Evolutionary conservation across 148 eudicot genomes (phyloP).

Genomic region (Gaultheria prostrata): DNA sequence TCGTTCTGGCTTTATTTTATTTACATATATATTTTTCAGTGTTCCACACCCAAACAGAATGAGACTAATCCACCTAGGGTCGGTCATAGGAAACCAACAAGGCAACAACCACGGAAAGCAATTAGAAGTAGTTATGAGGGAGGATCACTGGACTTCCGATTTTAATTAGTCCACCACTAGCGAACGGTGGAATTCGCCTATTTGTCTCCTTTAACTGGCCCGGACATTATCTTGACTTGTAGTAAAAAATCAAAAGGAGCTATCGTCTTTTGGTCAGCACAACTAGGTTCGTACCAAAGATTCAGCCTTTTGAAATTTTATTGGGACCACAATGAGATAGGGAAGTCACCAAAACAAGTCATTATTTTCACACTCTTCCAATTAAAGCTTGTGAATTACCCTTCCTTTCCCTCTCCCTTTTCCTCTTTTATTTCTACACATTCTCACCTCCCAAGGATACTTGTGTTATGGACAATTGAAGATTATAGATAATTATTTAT

Average conservation of each 20-base stretch:
- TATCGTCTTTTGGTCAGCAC: background rate
- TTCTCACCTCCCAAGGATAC: constrained; percentile 11
- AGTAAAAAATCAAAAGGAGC: background rate
- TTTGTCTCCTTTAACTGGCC: too few relatives aligned
- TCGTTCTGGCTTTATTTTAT: too few relatives aligned
- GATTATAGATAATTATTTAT: background rate
- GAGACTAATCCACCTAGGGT: too few relatives aligned
- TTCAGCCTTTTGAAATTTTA: background rate
- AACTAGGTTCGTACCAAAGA: background rate
- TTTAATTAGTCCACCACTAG: too few relatives aligned
- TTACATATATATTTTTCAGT: too few relatives aligned
- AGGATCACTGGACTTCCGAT: too few relatives aligned
- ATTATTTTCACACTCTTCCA: background rate
- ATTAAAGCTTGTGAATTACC: background rate
- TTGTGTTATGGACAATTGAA: background rate
- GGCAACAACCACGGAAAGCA: too few relatives aligned
- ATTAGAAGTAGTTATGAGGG: too few relatives aligned
- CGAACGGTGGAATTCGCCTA: too few relatives aligned
- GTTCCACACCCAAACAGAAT: too few relatives aligned
- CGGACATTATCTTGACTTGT: background rate
- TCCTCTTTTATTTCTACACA: background rate
- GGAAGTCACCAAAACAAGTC: background rate
- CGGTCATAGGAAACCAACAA: too few relatives aligned
- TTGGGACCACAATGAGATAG: background rate
- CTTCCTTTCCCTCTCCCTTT: too few relatives aligned